Conservation (phyloP, 1,139 yeast genomes). For the Nakaseomyces delphensis region DNA sequence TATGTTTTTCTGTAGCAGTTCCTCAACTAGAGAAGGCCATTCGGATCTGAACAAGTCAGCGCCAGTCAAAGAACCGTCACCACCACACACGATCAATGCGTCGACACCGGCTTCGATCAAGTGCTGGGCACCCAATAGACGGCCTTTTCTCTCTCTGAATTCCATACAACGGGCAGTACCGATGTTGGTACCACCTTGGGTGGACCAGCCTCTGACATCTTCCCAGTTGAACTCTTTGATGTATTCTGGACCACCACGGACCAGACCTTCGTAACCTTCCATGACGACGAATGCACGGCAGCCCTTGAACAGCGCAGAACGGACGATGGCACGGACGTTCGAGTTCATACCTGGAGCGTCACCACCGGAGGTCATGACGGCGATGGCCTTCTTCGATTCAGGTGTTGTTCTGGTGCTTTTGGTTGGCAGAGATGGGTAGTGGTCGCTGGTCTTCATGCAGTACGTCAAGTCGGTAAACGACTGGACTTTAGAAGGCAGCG, state of each 20-base stretch:
- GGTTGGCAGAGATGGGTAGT: constrained; percentile 21
- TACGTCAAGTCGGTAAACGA: constrained; percentile 25
- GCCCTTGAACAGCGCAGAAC: constrained; percentile 80
- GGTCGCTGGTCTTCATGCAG: constrained; percentile 15
- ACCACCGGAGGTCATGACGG: constrained; percentile 97
- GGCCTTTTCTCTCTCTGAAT: constrained; percentile 76
- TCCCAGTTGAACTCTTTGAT: constrained; percentile 80
- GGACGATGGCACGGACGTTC: constrained; percentile 73
- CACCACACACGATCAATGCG: constrained; percentile 96
- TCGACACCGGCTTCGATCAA: constrained; percentile 85
- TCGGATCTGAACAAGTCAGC: constrained; percentile 90
- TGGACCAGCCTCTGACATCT: constrained; percentile 85
- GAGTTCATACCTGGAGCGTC: constrained; percentile 98
- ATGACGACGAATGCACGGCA: constrained; percentile 90
- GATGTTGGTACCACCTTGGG: constrained; percentile 89
- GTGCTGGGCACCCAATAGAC: constrained; percentile 74
- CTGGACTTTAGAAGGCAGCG: constrained; percentile 22
- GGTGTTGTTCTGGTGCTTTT: constrained; percentile 8
- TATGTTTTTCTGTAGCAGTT: constrained; percentile 47
- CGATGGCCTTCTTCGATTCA: constrained; percentile 40
- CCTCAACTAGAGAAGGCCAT: constrained; percentile 82
- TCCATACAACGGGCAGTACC: constrained; percentile 92
- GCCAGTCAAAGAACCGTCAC: constrained; percentile 96
- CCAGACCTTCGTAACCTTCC: constrained; percentile 94
- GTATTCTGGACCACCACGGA: constrained; percentile 60